These are phyloP conservation scores for Metschnikowia lachancei DNA, from an alignment of 805 yeast species.

Conservation along the genomic window DNA sequence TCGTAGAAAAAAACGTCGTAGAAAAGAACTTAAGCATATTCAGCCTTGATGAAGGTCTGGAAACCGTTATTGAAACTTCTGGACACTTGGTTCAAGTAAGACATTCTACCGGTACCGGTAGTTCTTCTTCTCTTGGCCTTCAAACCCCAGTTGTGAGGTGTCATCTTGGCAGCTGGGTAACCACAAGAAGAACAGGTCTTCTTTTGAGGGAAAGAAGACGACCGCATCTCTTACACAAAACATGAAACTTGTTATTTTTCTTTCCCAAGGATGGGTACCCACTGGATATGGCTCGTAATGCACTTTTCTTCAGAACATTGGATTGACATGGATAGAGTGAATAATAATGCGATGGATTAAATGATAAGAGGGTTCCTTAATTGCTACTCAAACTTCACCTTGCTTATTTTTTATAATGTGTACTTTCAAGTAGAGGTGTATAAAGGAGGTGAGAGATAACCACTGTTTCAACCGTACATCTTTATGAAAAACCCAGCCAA, in stretches of 20 bases:
- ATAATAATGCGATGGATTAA: not conserved
- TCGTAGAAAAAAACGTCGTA: no score
- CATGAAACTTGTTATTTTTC: constrained; percentile 99
- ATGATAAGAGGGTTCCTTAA: no score
- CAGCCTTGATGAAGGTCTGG: constrained; percentile 81
- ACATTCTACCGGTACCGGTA: constrained; percentile 99
- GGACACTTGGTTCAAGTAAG: constrained; percentile 93
- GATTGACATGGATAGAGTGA: not conserved
- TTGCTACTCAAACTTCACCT: no score
- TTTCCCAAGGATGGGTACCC: constrained; percentile 99
- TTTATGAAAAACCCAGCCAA: no score
- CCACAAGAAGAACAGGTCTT: constrained; percentile 98
- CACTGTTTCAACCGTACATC: no score
- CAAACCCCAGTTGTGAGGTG: constrained; percentile 98
- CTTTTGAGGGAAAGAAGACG: constrained; percentile 98
- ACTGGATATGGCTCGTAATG: constrained; percentile 44
- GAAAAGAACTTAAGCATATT: constrained; percentile 48
- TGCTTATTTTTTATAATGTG: no score
- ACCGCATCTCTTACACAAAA: constrained; percentile 99
- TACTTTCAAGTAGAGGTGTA: no score
- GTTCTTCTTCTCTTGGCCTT: constrained; percentile 99
- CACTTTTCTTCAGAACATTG: not conserved
- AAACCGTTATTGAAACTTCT: constrained; percentile 99
- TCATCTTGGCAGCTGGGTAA: constrained; percentile 98
- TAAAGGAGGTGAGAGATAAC: no score